Percentiles rank a stretch among this genome's conserved stretches.
Conservation (phyloP, 345 rosid genomes). For the Turritis glabra region DNA sequence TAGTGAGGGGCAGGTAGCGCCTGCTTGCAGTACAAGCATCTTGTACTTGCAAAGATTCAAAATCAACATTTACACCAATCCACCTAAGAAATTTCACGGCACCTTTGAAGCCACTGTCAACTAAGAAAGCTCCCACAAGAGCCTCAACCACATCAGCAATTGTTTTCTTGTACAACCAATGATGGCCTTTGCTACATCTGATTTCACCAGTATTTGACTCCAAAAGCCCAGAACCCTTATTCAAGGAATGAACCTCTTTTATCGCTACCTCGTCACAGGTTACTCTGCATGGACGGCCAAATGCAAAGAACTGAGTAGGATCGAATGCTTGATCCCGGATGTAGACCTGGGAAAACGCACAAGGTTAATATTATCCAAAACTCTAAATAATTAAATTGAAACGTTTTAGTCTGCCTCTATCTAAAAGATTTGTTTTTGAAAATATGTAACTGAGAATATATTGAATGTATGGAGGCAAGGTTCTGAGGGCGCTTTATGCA, state of each 20-base stretch:
- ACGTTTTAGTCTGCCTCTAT: conserved; percentile 17
- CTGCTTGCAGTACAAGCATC: conserved; percentile 58
- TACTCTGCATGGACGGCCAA: conserved; percentile 67
- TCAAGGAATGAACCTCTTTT: conserved; percentile 46
- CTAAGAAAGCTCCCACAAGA: conserved; percentile 87
- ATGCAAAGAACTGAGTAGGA: conserved; percentile 77
- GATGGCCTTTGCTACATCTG: conserved; percentile 84
- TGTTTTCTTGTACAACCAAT: conserved; percentile 77
- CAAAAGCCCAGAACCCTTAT: conserved; percentile 29
- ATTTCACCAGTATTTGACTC: conserved; percentile 46
- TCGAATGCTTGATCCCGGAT: conserved; percentile 87
- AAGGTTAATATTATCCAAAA: conserved; percentile 3
- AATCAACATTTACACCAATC: conserved; percentile 75
- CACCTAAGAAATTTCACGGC: conserved; percentile 85
- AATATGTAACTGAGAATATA: background rate
- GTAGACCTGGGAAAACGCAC: conserved; percentile 55
- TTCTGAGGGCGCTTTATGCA: conserved; percentile 24
- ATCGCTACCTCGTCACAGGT: conserved; percentile 56
- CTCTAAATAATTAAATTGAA: background rate
- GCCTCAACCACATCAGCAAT: conserved; percentile 94
- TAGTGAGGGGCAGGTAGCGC: conserved; percentile 55
- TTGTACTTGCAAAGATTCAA: conserved; percentile 55
- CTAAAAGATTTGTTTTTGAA: conserved; percentile 4
- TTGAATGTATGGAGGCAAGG: conserved; percentile 3
- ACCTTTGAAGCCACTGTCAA: conserved; percentile 88